phyloP scores from a whole-genome alignment of 331 rosid genomes.

The Acacia concinna region DNA sequence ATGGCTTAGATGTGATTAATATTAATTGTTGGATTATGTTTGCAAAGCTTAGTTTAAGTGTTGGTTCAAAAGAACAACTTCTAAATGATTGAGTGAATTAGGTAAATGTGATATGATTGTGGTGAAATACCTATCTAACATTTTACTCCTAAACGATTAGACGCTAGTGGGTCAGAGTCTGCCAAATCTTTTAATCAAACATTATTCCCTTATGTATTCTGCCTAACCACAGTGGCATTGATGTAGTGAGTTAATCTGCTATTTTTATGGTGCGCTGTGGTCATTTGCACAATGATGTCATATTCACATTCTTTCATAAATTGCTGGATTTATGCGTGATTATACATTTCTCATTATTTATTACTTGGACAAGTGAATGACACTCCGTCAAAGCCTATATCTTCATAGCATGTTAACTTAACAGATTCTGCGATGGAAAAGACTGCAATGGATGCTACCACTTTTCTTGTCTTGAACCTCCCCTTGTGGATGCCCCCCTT shows the following conservation, averaged over 20 bases:
- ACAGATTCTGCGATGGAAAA: slow-evolving; percentile 71
- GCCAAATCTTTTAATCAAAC: not conserved
- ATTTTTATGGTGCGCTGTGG: not conserved
- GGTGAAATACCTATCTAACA: not conserved
- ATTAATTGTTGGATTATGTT: not conserved
- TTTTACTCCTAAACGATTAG: not conserved
- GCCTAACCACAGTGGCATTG: not conserved
- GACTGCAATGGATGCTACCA: slow-evolving; percentile 64
- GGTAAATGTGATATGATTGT: not conserved
- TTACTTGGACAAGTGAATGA: not conserved
- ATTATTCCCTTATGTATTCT: not conserved
- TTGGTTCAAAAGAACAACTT: slow-evolving; percentile 3
- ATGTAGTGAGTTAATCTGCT: slow-evolving; percentile 1
- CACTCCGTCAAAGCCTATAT: not conserved
- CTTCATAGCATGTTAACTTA: slow-evolving; percentile 7
- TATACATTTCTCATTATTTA: not conserved
- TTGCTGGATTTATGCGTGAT: not conserved
- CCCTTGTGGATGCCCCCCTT: slow-evolving; percentile 50
- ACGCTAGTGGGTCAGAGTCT: slow-evolving; percentile 2
- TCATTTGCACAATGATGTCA: not conserved
- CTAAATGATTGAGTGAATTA: not conserved
- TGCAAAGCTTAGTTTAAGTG: not conserved
- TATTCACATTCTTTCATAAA: not conserved
- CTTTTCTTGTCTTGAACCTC: slow-evolving; percentile 72
- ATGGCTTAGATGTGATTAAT: not conserved